These are phyloP conservation scores for Paramecium octaurelia DNA, from an alignment of 73 alveolate species.

Conservation along the genomic window DNA sequence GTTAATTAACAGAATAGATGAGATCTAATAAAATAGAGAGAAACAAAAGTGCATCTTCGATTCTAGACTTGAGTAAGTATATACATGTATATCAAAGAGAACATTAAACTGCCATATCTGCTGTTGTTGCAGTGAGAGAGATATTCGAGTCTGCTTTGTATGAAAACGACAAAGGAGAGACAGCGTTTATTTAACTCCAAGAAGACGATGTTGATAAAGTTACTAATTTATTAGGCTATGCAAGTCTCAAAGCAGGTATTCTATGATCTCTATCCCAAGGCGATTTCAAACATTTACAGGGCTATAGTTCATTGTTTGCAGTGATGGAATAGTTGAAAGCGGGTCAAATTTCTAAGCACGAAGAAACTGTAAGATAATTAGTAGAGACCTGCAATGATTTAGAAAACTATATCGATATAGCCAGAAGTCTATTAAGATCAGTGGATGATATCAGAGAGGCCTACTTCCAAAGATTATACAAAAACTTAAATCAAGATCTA, in stretches of 20 bases:
- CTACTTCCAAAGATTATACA: background rate
- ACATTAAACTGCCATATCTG: conserved; percentile 13
- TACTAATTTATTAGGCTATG: background rate
- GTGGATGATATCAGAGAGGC: conserved; percentile 29
- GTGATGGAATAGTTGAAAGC: conserved; percentile 5
- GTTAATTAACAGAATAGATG: background rate
- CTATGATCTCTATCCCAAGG: background rate
- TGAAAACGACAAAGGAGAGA: background rate
- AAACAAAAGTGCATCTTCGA: conserved; percentile 22
- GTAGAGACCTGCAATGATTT: background rate
- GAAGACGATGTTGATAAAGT: conserved; percentile 32
- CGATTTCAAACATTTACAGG: background rate
- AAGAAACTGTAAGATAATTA: background rate
- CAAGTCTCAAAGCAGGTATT: conserved; percentile 9
- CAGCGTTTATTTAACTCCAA: background rate
- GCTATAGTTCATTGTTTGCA: conserved; percentile 33
- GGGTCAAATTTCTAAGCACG: background rate
- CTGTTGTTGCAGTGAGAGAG: conserved; percentile 40
- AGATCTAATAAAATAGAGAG: background rate
- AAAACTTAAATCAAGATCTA: background rate
- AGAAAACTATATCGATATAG: conserved; percentile 15
- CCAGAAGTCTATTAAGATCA: conserved; percentile 23
- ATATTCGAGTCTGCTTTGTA: conserved; percentile 16
- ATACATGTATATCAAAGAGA: background rate
- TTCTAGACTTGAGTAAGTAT: conserved; percentile 11